Base-by-base conservation (phyloP, 176 grass and related monocot species). In the Themeda triandra region DNA sequence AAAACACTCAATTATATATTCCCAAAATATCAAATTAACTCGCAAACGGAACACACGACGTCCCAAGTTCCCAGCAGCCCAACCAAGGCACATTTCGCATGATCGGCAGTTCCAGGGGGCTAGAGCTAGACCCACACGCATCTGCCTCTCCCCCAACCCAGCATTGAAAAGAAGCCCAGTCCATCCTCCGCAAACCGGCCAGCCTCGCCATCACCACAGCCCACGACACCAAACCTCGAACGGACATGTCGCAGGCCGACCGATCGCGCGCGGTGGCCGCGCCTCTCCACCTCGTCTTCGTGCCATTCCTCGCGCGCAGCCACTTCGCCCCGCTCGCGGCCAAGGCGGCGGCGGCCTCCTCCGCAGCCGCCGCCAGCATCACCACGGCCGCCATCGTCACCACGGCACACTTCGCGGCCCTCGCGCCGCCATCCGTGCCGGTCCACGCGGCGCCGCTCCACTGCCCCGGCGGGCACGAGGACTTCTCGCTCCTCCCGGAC, bases 261-360 rank as follows among this genome's bases (percentile, higher is more conserved):
- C 76, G 6, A 73, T 48, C 48, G 68, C 54, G 27, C 63, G 32
- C 42, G 4, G 19, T 28, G 31, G 23, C 1, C 62, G 4, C 66
- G n/a, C 69, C 60, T 9, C 78, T 78, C 51, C 72, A 54, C 65
- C 83, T 89, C 83, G 33, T 89, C 6, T 89, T 89, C 78, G 32
- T 89, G 71, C 83, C 83, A 1, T 89, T 89, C 88, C 83, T 89
- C 7, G 78, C 71, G 33, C 84, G 73, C 58, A 90, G 88, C 78
- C 90, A 85, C 90, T 92, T 84, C 90, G 6, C 83, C 0, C 85
- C 76, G 1, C 13, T 88, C 63, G 77, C 68, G 6, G 74, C 80
- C 10, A 33, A 15, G 56, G 85, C 85, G 10, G 89, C 53, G 10
- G 89, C 54, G 1, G 0, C 46, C 24, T 27, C 24, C 24, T 5